Conservation (phyloP, 169 alveolate species). For the Neospora caninum region DNA sequence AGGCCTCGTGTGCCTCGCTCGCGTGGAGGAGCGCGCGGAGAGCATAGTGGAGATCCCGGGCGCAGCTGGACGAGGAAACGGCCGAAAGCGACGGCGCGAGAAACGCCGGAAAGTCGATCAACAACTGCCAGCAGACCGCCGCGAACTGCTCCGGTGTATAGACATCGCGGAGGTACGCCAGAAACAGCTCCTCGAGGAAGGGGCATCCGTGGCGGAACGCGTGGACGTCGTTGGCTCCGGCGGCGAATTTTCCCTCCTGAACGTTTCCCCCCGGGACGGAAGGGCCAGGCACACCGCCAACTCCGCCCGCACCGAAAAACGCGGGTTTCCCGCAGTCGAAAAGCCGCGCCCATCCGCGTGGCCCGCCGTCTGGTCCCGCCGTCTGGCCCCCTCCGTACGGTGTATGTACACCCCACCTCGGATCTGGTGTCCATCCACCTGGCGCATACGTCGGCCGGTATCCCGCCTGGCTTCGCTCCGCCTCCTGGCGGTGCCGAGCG, state of each 20-base stretch:
- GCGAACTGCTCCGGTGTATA: conserved; percentile 22
- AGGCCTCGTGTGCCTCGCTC: neutral
- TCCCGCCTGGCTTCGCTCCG: neutral
- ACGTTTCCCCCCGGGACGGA: neutral
- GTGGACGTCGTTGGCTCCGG: neutral
- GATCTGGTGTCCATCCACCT: neutral
- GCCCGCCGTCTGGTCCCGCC: neutral
- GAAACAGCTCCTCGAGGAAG: neutral
- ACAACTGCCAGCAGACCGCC: conserved; percentile 28
- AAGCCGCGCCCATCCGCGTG: neutral
- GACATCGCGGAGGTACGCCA: conserved; percentile 7
- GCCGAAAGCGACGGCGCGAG: neutral
- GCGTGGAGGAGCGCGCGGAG: neutral
- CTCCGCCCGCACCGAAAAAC: too few species aligned
- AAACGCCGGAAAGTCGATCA: neutral
- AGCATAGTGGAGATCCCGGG: neutral
- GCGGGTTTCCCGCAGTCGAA: too few species aligned
- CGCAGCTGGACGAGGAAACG: neutral
- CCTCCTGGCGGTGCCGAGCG: neutral
- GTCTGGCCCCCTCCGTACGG: neutral
- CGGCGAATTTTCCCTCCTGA: neutral
- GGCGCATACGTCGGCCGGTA: neutral
- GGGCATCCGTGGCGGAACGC: neutral
- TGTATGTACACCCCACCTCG: neutral
- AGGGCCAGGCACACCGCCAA: neutral